Evolutionary conservation across 208 protist species (phyloP).

Genomic region (Crithidia thermophila): DNA sequence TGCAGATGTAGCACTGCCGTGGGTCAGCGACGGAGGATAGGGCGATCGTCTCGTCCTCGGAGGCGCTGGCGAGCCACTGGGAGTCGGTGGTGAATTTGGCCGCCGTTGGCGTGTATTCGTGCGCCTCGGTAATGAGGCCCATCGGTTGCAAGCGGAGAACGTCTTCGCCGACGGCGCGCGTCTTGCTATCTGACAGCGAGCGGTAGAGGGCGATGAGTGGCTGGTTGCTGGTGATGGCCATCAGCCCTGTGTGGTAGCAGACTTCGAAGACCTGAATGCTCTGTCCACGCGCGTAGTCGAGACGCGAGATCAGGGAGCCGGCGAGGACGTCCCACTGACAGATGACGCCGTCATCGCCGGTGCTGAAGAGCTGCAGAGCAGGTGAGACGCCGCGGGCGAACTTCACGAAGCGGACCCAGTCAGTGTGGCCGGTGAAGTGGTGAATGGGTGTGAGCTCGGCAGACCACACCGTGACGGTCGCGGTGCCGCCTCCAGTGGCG

Average conservation of each 20-base stretch:
- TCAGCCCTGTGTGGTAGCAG: slow-evolving; percentile 52
- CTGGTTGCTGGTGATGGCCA: slow-evolving; percentile 66
- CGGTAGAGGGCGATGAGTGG: slow-evolving; percentile 66
- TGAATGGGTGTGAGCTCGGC: slow-evolving; percentile 54
- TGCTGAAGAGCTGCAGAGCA: slow-evolving; percentile 72
- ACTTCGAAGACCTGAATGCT: slow-evolving; percentile 83
- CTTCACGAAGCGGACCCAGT: slow-evolving; percentile 85
- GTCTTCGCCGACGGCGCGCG: slow-evolving; percentile 31
- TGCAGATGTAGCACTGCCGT: slow-evolving; percentile 54
- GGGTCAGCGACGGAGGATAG: slow-evolving; percentile 61
- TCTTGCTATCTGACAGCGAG: slow-evolving; percentile 35
- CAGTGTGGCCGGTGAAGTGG: slow-evolving; percentile 70
- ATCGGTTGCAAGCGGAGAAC: slow-evolving; percentile 52
- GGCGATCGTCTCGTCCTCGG: slow-evolving; percentile 77
- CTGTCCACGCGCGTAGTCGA: slow-evolving; percentile 69
- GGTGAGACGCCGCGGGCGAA: slow-evolving; percentile 45
- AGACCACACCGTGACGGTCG: slow-evolving; percentile 70
- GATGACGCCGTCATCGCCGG: slow-evolving; percentile 82
- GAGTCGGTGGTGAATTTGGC: slow-evolving; percentile 70
- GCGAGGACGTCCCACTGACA: slow-evolving; percentile 73
- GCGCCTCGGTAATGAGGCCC: slow-evolving; percentile 60
- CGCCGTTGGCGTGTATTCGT: slow-evolving; percentile 60
- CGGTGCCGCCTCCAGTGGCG: slow-evolving; percentile 61
- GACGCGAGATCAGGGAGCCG: slow-evolving; percentile 51
- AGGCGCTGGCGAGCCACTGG: slow-evolving; percentile 78